A percentile compares a stretch with the other conserved stretches of the same genome.
Conservation (phyloP, 1,284 basidiomycete genomes). For the Fomitopsis schrenkii region DNA sequence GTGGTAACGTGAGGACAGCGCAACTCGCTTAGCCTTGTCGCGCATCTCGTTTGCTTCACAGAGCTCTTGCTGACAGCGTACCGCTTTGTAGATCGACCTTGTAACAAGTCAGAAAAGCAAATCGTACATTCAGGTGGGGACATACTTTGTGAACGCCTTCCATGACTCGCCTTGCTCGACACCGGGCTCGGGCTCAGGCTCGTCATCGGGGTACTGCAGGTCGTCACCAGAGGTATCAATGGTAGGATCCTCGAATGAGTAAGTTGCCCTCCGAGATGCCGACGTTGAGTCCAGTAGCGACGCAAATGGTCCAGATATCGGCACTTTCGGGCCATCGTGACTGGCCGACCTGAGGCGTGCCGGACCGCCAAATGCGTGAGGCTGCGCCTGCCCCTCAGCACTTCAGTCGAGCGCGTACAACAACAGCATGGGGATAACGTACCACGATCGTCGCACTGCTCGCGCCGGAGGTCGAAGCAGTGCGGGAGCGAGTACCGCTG, state of each 20-base stretch:
- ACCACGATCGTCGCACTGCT: neutral
- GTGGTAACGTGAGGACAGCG: constrained; percentile 5
- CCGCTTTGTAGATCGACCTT: constrained; percentile 12
- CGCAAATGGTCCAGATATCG: neutral
- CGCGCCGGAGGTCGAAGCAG: neutral
- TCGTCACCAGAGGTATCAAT: neutral
- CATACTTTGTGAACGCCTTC: constrained; percentile 13
- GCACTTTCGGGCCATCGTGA: neutral
- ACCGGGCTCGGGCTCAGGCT: neutral
- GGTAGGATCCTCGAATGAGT: neutral
- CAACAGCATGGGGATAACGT: too few species aligned
- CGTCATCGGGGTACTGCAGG: neutral
- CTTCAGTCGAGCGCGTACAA: neutral
- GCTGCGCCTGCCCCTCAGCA: neutral
- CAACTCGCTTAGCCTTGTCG: constrained; percentile 8
- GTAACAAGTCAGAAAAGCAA: neutral
- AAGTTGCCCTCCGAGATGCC: neutral
- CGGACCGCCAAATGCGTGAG: neutral
- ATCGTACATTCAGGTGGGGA: too few species aligned
- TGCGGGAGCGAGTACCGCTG: neutral
- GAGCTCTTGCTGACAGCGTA: constrained; percentile 4
- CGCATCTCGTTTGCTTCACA: neutral
- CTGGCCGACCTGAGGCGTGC: neutral
- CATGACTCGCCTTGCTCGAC: constrained; percentile 1
- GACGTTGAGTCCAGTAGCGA: neutral